Base-by-base conservation (phyloP, 495 filamentous ascomycete genomes). In the Aspergillus avenaceus region DNA sequence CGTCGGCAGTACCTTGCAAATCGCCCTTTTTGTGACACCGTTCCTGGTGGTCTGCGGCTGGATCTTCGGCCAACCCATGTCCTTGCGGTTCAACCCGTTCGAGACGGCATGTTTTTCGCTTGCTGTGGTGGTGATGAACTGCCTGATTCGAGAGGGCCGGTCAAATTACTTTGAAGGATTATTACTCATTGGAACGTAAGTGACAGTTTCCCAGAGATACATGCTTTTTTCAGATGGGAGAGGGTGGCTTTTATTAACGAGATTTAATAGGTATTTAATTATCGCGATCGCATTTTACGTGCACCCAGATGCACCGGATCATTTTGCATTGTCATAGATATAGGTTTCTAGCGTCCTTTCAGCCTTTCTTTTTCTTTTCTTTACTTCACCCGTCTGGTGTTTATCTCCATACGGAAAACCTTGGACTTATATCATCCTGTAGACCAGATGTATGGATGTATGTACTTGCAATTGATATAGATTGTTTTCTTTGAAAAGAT, bases 31-130 rank as follows among this genome's bases (percentile, higher is more conserved):
- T 26, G 90, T 97, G 24, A 97, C 91, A 1, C 91, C 91, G 0
- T 86, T 88, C 67, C 73, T 96, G 43, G 91, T 97, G 45, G 86
- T 97, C 52, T 75, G 96, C 2, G 91, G 91, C 47, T 97, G 91
- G 91, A 88, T 88, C 64, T 85, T 91, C 56, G 80, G 76, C 21
- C 72, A 86, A 52, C 81, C 84, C 4, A 96, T 97, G 92, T 90
- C 87, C 1, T 73, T 97, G 27, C 88, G 90, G 56, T 97, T 97
- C 67, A 85, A 96, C 73, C 78, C 75, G 58, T 95, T 97, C 58
- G 90, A 96, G 73, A 97, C 92, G 0, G 87, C 97, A 23, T 86
- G 92, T 2, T 96, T 97, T 69, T 95, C 90, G 45, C 73, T 97
- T 47, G 85, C 84, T 31, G 89, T 93, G 0, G 67, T 96, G 52